Percentiles rank a stretch among this genome's conserved stretches.
Conservation (phyloP, 345 rosid genomes). For the Salix dunnii region DNA sequence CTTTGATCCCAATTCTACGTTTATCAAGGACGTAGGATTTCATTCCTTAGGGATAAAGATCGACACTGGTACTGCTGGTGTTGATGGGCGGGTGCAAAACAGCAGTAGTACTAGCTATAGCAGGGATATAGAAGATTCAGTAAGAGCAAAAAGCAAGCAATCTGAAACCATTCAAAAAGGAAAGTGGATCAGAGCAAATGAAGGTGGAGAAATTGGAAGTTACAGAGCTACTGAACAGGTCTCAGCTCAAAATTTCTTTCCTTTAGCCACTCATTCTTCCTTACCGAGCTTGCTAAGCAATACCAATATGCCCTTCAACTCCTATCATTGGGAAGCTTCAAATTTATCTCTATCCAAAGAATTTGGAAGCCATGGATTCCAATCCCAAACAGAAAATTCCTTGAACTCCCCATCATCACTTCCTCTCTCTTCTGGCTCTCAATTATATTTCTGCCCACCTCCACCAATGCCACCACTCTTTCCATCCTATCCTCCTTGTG, state of each 20-base stretch:
- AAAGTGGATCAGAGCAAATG: slow-evolving; percentile 51
- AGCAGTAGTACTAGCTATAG: slow-evolving; percentile 9
- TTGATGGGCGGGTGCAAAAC: slow-evolving; percentile 13
- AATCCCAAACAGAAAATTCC: slow-evolving; percentile 41
- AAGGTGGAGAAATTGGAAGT: slow-evolving; percentile 21
- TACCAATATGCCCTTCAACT: slow-evolving; percentile 29
- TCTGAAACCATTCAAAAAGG: slow-evolving; percentile 46
- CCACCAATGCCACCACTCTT: slow-evolving; percentile 51
- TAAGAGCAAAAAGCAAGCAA: slow-evolving; percentile 40
- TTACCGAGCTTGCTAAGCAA: slow-evolving; percentile 38
- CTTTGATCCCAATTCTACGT: slow-evolving; percentile 27
- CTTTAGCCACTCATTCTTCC: slow-evolving; percentile 32
- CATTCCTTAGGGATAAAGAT: slow-evolving; percentile 40
- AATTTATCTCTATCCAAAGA: slow-evolving; percentile 57
- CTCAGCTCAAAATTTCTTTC: slow-evolving; percentile 48
- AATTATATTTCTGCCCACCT: slow-evolving; percentile 57
- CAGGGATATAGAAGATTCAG: slow-evolving; percentile 44
- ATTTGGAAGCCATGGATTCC: slow-evolving; percentile 56
- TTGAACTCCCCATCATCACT: slow-evolving; percentile 31
- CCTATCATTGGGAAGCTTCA: slow-evolving; percentile 63
- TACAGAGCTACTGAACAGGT: slow-evolving; percentile 24
- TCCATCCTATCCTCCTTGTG: slow-evolving; percentile 49
- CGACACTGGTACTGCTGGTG: background rate
- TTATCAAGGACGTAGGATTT: slow-evolving; percentile 18
- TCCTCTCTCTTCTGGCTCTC: slow-evolving; percentile 41